These are phyloP conservation scores for Stentor roeselii DNA, from an alignment of 73 alveolate genomes.

Conservation along the genomic window DNA sequence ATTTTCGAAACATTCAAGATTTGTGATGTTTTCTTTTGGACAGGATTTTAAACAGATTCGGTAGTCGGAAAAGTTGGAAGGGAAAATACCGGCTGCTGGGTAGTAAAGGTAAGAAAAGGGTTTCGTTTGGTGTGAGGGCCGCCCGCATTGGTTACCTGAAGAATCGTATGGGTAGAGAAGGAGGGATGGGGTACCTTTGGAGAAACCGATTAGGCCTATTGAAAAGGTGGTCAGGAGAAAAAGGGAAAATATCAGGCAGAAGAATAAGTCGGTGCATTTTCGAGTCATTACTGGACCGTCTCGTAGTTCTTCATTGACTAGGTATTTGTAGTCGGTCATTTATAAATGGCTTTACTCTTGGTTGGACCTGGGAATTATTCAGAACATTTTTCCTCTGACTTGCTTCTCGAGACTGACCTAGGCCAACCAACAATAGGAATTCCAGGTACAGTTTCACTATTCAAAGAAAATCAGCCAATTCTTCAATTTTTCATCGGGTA, in stretches of 20 bases:
- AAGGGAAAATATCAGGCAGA: conserved; percentile 61
- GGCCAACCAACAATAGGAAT: not conserved
- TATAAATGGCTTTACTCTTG: too few species aligned
- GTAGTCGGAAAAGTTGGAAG: not conserved
- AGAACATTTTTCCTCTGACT: too few species aligned
- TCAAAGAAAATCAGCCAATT: not conserved
- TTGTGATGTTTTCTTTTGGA: not conserved
- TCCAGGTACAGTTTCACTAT: conserved; percentile 10
- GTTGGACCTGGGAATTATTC: too few species aligned
- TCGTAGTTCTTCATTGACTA: not conserved
- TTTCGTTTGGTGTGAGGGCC: not conserved
- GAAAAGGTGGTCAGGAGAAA: conserved; percentile 68
- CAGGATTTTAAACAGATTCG: not conserved
- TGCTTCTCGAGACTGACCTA: conserved; percentile 23
- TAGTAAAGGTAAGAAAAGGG: not conserved
- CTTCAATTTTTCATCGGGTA: not conserved
- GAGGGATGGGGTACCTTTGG: conserved; percentile 69
- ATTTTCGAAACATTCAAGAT: too few species aligned
- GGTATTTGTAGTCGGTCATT: not conserved
- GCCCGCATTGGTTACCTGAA: not conserved
- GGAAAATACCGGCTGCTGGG: not conserved
- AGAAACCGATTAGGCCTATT: conserved; percentile 65
- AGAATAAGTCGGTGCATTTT: conserved; percentile 75
- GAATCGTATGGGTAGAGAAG: conserved; percentile 26
- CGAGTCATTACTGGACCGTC: conserved; percentile 84